phyloP scores from a whole-genome alignment of 176 grass and related monocot species.

The Oryza meridionalis region DNA sequence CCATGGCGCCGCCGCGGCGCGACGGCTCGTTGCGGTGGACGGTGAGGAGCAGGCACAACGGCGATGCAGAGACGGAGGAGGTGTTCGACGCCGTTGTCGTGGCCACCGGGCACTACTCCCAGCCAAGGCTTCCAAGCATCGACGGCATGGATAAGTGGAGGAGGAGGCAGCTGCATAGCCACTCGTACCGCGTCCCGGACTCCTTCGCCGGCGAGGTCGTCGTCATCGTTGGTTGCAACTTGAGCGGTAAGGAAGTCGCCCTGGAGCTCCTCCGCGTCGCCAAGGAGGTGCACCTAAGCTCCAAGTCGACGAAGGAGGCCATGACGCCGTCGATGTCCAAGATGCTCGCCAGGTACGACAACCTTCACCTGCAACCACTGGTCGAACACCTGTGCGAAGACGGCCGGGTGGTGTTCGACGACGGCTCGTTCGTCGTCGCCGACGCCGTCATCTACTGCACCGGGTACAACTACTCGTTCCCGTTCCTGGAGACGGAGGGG shows the following conservation, averaged over 20 bases:
- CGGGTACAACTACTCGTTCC: conserved; percentile 38
- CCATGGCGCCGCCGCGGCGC: too few species aligned
- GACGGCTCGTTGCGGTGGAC: conserved; percentile 16
- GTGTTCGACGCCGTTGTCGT: conserved; percentile 53
- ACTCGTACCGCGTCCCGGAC: conserved; percentile 53
- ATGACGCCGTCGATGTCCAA: neutral
- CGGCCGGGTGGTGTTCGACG: conserved; percentile 38
- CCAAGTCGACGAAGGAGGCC: neutral
- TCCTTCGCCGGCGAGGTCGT: conserved; percentile 32
- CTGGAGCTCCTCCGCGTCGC: conserved; percentile 36
- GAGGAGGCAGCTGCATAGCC: conserved; percentile 47
- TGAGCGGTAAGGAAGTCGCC: conserved; percentile 51
- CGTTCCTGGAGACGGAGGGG: conserved; percentile 47
- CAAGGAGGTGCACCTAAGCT: conserved; percentile 40
- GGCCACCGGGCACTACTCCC: conserved; percentile 21
- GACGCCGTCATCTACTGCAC: conserved; percentile 54
- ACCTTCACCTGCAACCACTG: conserved; percentile 35
- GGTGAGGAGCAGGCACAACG: neutral
- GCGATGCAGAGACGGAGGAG: neutral
- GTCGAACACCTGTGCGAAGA: conserved; percentile 10
- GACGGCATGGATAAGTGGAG: conserved; percentile 44
- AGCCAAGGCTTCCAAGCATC: conserved; percentile 39
- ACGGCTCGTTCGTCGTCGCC: conserved; percentile 29
- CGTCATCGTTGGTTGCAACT: conserved; percentile 35
- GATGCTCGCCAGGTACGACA: neutral